Conservation (phyloP, 2,329 filamentous ascomycete species). For the Aspergillus sergii region DNA sequence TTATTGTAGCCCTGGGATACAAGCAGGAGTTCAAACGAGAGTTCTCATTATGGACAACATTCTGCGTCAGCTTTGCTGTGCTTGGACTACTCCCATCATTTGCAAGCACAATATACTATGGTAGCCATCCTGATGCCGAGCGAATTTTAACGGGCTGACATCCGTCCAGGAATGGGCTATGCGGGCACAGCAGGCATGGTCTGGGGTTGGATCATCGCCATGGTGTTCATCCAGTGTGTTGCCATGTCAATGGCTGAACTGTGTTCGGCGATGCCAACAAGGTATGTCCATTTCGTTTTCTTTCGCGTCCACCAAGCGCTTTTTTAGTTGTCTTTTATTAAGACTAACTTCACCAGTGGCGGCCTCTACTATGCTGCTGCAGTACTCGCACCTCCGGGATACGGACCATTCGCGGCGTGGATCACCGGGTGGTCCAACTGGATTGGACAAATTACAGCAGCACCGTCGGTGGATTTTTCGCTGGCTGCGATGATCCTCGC, state of each 20-base stretch:
- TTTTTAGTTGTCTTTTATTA: not conserved
- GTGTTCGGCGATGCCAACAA: conserved; percentile 73
- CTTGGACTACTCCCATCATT: conserved; percentile 72
- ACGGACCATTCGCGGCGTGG: conserved; percentile 69
- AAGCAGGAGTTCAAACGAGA: conserved; percentile 69
- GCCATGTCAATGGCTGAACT: conserved; percentile 71
- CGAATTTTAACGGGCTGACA: conserved; percentile 9
- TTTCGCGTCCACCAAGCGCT: not conserved
- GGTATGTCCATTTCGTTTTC: conserved; percentile 31
- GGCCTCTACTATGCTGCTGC: conserved; percentile 75
- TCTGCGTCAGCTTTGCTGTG: conserved; percentile 74
- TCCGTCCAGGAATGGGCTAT: conserved; percentile 50
- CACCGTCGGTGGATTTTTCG: conserved; percentile 68
- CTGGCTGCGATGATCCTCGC: conserved; percentile 72
- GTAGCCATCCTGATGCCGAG: conserved; percentile 44
- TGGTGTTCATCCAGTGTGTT: conserved; percentile 71
- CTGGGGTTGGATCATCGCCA: conserved; percentile 75
- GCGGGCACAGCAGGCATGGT: conserved; percentile 66
- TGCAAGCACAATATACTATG: conserved; percentile 71
- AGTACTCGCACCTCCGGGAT: conserved; percentile 68
- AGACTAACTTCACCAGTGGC: conserved; percentile 45
- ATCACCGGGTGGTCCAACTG: conserved; percentile 72
- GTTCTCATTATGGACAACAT: conserved; percentile 73
- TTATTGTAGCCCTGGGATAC: conserved; percentile 51
- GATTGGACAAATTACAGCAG: conserved; percentile 67